A percentile compares a stretch with the other conserved stretches of the same genome.
Evolutionary conservation across 192 early-diverging fungal species (phyloP).

Genomic region (Coemansia sp.): DNA sequence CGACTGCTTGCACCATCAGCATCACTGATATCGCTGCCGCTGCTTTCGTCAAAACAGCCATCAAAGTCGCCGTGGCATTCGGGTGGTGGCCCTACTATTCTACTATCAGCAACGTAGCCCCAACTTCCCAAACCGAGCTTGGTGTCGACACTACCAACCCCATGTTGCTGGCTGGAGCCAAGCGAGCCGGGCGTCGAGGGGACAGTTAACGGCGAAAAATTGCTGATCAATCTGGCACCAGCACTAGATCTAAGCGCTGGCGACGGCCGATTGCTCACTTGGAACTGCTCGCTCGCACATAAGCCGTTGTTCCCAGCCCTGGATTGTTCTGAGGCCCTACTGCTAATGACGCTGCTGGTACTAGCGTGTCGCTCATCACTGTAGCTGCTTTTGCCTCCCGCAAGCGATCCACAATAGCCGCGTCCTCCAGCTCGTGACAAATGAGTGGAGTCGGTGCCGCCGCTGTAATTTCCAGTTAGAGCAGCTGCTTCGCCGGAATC

Average conservation of each 20-base stretch:
- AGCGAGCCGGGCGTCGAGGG: constrained; percentile 46
- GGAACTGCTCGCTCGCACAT: background rate
- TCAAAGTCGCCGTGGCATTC: constrained; percentile 1
- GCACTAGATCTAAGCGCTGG: constrained; percentile 14
- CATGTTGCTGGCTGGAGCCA: constrained; percentile 9
- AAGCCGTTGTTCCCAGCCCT: background rate
- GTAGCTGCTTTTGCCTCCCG: constrained; percentile 3
- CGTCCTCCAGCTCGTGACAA: constrained; percentile 1
- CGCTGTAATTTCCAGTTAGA: background rate
- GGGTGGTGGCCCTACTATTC: background rate
- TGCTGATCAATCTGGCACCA: constrained; percentile 36
- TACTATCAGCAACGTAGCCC: background rate
- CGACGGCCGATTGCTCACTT: background rate
- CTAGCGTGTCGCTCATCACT: background rate
- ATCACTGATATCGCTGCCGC: background rate
- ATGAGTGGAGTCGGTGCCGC: background rate
- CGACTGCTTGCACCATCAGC: background rate
- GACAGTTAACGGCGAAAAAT: constrained; percentile 50
- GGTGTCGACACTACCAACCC: background rate
- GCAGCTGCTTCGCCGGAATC: background rate
- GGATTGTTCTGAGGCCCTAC: background rate
- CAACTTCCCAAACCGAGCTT: background rate
- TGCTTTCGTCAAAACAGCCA: background rate
- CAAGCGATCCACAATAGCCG: constrained; percentile 9
- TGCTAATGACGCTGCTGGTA: background rate